Evolutionary conservation across 2,329 filamentous ascomycete species (phyloP).

Genomic region (Sordariomycetes sp.): DNA sequence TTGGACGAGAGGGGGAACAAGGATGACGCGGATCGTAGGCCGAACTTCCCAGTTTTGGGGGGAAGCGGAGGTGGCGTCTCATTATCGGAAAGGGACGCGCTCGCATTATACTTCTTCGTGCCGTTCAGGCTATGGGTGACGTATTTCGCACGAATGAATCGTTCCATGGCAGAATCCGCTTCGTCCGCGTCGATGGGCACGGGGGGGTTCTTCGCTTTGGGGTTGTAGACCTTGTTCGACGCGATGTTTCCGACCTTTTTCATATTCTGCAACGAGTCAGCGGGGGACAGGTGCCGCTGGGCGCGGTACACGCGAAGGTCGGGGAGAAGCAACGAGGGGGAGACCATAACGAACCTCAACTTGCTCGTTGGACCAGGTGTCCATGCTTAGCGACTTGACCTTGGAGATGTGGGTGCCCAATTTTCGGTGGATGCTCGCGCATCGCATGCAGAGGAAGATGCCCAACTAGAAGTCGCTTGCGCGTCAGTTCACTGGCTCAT

Average conservation of each 20-base stretch:
- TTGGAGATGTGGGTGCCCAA: slow-evolving; percentile 96
- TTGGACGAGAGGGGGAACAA: slow-evolving; percentile 54
- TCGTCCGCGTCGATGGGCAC: slow-evolving; percentile 88
- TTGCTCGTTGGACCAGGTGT: slow-evolving; percentile 91
- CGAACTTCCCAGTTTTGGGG: slow-evolving; percentile 52
- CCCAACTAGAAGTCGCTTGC: slow-evolving; percentile 52
- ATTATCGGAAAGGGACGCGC: slow-evolving; percentile 44
- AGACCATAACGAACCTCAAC: slow-evolving; percentile 61
- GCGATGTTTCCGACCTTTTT: slow-evolving; percentile 77
- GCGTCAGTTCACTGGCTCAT: not conserved
- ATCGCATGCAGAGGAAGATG: slow-evolving; percentile 95
- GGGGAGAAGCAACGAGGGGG: not conserved
- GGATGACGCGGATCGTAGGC: slow-evolving; percentile 51
- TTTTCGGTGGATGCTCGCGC: slow-evolving; percentile 89
- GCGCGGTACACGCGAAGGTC: not conserved
- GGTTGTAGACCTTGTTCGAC: slow-evolving; percentile 86
- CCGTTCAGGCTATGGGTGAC: slow-evolving; percentile 40
- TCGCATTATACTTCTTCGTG: slow-evolving; percentile 21
- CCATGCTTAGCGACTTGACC: slow-evolving; percentile 97
- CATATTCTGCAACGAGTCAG: slow-evolving; percentile 59
- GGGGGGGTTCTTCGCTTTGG: slow-evolving; percentile 69
- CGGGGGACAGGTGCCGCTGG: not conserved
- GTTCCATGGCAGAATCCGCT: slow-evolving; percentile 87
- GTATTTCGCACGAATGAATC: slow-evolving; percentile 92
- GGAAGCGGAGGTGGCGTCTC: slow-evolving; percentile 48